A percentile compares a stretch with the other conserved stretches of the same genome.
These are phyloP conservation scores for Byssoonygena ceratinophila DNA, from an alignment of 2,329 filamentous ascomycete species.

Conservation along the genomic window DNA sequence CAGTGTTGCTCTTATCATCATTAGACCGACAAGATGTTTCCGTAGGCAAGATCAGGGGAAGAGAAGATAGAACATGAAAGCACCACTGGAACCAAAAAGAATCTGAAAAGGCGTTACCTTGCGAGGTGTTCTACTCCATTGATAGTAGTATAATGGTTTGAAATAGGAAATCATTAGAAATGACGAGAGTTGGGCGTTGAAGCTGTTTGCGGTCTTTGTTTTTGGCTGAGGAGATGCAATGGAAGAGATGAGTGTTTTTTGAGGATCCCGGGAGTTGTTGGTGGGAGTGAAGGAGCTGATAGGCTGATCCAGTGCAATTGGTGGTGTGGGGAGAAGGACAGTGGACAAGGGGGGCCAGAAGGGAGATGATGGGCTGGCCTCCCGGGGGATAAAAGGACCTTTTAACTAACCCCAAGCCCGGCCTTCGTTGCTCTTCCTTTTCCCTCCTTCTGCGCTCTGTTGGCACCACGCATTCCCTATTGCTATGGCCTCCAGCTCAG, in stretches of 20 bases:
- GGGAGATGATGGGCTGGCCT: background rate
- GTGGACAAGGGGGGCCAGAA: background rate
- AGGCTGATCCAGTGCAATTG: background rate
- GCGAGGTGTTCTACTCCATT: background rate
- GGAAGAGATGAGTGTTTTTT: too few relatives aligned
- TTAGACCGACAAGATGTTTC: background rate
- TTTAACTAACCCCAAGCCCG: background rate
- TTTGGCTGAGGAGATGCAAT: too few relatives aligned
- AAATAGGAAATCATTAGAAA: too few relatives aligned
- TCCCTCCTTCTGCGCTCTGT: background rate
- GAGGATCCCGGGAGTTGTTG: too few relatives aligned
- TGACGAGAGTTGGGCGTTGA: too few relatives aligned
- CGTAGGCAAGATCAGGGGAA: background rate
- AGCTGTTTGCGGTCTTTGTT: too few relatives aligned
- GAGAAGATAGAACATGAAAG: background rate
- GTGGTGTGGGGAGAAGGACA: background rate
- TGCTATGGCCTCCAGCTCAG: background rate
- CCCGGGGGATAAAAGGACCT: background rate
- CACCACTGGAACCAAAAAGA: background rate
- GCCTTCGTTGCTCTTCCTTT: background rate
- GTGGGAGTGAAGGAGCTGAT: background rate
- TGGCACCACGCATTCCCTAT: background rate
- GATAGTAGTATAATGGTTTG: too few relatives aligned
- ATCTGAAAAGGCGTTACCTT: background rate
- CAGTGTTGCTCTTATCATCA: constrained; percentile 12